phyloP scores from a whole-genome alignment of 768 basidiomycete genomes.

The Lactarius hatsudake region DNA sequence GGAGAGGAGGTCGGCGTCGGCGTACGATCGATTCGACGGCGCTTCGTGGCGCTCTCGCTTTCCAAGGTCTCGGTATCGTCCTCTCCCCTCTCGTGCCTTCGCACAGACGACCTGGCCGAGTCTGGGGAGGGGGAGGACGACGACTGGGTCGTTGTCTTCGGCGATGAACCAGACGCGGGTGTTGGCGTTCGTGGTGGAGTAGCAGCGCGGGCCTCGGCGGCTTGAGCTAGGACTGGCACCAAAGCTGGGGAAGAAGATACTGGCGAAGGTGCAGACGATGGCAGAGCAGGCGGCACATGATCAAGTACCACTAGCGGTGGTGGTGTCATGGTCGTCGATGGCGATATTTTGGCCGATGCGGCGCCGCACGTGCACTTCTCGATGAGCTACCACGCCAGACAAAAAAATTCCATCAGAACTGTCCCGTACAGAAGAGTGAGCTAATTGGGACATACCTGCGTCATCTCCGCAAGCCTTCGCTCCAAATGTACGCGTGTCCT shows the following conservation, averaged over 20 bases:
- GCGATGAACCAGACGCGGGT: not conserved
- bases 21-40: conserved; percentile 11
- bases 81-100: conserved; percentile 12
- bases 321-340: not conserved
- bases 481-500: conserved; percentile 8
- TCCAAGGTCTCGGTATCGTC: not conserved
- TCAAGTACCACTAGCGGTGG: not conserved
- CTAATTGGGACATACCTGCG: conserved; percentile 1
- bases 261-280: not conserved
- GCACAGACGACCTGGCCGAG: not conserved
- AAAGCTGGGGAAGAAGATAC: not conserved
- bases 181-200: not conserved
- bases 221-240: not conserved
- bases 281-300: not conserved
- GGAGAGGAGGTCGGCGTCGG: not conserved
- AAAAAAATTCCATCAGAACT: not conserved
- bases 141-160: not conserved
- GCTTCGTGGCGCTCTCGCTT: conserved; percentile 6
- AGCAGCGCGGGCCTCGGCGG: not conserved
- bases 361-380: conserved; percentile 19
- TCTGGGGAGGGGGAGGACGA: not conserved
- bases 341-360: not conserved
- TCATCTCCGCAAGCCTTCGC: conserved; percentile 7
- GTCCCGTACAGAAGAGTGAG: too few relatives aligned
- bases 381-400: not conserved